Conservation (phyloP, 805 yeast species). For the Metschnikowia proteae region DNA sequence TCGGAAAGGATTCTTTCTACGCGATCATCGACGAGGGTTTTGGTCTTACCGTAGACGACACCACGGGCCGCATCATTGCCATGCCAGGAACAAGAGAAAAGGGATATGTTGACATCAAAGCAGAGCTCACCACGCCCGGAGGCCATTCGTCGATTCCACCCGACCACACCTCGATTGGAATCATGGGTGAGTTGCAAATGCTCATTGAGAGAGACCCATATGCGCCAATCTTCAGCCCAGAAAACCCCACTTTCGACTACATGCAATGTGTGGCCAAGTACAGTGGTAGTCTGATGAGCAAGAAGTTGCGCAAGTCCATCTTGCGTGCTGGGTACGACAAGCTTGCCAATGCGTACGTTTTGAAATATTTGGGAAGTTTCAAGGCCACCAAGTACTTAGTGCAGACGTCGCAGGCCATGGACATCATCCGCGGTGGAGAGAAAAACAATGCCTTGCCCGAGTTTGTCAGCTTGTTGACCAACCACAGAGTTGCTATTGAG, state of each 20-base stretch:
- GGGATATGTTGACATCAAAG: slow-evolving; percentile 43
- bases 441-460: slow-evolving; percentile 80
- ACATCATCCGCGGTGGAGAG: slow-evolving; percentile 66
- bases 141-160: slow-evolving; percentile 31
- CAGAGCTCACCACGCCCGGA: slow-evolving; percentile 31
- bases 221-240: slow-evolving; percentile 19
- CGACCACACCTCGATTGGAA: slow-evolving; percentile 28
- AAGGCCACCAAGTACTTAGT: slow-evolving; percentile 38
- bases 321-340: slow-evolving; percentile 33
- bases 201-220: slow-evolving; percentile 22
- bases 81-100: slow-evolving; percentile 45
- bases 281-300: slow-evolving; percentile 13
- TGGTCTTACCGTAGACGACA: slow-evolving; percentile 29
- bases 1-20: slow-evolving; percentile 16
- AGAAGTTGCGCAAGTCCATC: slow-evolving; percentile 21
- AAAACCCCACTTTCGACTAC: slow-evolving; percentile 25
- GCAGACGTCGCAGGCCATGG: slow-evolving; percentile 65
- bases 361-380: slow-evolving; percentile 23
- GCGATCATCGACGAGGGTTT: slow-evolving; percentile 20
- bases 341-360: slow-evolving; percentile 32
- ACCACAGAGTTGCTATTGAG: slow-evolving; percentile 64
- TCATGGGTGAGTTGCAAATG: slow-evolving; percentile 21
- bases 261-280: slow-evolving; percentile 27
- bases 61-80: slow-evolving; percentile 55
- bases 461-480: slow-evolving; percentile 47